A percentile compares a stretch with the other conserved stretches of the same genome.
Conservation (phyloP, 2,329 filamentous ascomycete genomes). For the Laburnicola sp. region DNA sequence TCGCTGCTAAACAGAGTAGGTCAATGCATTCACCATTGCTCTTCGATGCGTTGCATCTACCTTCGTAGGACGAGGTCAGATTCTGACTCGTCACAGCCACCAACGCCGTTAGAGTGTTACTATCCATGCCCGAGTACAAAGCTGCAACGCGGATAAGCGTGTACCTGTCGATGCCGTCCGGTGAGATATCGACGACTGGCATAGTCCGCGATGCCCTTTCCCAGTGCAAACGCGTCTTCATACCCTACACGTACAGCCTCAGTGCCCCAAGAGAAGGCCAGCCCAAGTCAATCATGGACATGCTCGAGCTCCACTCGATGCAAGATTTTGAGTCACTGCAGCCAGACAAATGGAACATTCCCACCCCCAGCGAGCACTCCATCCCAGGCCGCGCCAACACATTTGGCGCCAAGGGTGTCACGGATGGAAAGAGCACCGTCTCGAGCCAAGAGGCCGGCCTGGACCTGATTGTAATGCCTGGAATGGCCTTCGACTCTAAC, state of each 20-base stretch:
- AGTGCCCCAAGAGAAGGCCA: slow-evolving; percentile 44
- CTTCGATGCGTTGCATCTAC: too few species aligned
- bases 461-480: slow-evolving; percentile 88
- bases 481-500: slow-evolving; percentile 81
- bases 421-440: slow-evolving; percentile 40
- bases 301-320: slow-evolving; percentile 76
- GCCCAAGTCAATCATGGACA: slow-evolving; percentile 82
- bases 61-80: too few species aligned
- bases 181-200: slow-evolving; percentile 80
- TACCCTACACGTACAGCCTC: slow-evolving; percentile 80
- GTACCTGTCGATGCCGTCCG: slow-evolving; percentile 89
- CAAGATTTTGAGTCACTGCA: slow-evolving; percentile 77
- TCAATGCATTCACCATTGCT: not conserved
- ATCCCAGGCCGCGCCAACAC: slow-evolving; percentile 71
- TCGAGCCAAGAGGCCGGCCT: slow-evolving; percentile 53
- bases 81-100: slow-evolving; percentile 56
- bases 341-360: slow-evolving; percentile 90
- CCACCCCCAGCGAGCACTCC: slow-evolving; percentile 71
- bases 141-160: slow-evolving; percentile 76
- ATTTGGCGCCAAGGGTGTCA: slow-evolving; percentile 64
- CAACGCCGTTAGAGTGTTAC: slow-evolving; percentile 65
- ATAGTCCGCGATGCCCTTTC: slow-evolving; percentile 81
- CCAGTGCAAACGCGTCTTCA: slow-evolving; percentile 81
- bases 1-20: slow-evolving; percentile 72
- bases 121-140: slow-evolving; percentile 72